Conservation (phyloP, 306 rosid genomes). For the Adenanthera pavonina region DNA sequence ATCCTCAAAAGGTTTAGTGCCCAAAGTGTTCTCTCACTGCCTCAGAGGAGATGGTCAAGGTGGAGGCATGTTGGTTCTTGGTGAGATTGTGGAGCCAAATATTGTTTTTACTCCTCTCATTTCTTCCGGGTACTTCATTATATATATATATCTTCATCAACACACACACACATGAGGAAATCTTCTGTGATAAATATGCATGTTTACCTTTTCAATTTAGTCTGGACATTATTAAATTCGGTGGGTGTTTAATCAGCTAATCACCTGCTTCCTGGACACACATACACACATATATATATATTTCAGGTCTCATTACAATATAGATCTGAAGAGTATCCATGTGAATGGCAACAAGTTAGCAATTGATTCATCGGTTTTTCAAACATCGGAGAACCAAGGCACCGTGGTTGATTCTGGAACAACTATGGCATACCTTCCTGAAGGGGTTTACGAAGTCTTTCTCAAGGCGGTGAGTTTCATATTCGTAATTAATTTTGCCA, state of each 20-base stretch:
- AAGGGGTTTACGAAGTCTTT: constrained; percentile 68
- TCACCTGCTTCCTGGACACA: too few relatives aligned
- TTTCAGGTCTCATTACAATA: constrained; percentile 90
- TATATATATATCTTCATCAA: neutral
- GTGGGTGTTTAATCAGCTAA: too few relatives aligned
- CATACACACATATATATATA: too few relatives aligned
- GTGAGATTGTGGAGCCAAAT: constrained; percentile 85
- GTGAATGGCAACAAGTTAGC: constrained; percentile 67
- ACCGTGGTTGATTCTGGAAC: constrained; percentile 94
- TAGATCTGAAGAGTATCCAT: constrained; percentile 84
- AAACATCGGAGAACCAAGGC: constrained; percentile 74
- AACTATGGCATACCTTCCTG: constrained; percentile 91
- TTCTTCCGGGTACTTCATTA: constrained; percentile 72
- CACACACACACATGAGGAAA: too few relatives aligned
- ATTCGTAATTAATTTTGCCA: constrained; percentile 22
- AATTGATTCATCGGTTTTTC: constrained; percentile 65
- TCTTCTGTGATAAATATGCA: too few relatives aligned
- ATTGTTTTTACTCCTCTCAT: constrained; percentile 83
- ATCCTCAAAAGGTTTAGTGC: constrained; percentile 69
- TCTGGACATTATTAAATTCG: too few relatives aligned
- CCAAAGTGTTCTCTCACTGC: constrained; percentile 90
- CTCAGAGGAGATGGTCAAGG: constrained; percentile 81
- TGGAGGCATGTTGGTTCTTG: constrained; percentile 92
- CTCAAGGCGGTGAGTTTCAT: constrained; percentile 62
- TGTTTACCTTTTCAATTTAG: too few relatives aligned